Evolutionary conservation across 1,284 basidiomycete species (phyloP).

Genomic region (Boletellus sp.): DNA sequence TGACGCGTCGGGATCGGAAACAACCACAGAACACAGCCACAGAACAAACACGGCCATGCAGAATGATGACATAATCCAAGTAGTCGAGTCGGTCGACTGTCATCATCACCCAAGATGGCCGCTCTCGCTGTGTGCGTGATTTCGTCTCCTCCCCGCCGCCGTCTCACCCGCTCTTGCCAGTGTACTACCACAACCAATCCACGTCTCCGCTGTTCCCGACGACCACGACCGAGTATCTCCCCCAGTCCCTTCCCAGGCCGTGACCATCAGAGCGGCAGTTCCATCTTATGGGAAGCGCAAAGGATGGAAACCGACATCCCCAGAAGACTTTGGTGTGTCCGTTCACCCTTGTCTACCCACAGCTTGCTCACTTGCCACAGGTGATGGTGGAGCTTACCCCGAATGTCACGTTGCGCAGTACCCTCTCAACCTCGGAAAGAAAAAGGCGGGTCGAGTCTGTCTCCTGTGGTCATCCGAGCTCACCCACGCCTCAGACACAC

Average conservation of each 20-base stretch:
- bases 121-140: conserved; percentile 57
- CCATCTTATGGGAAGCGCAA: conserved; percentile 83
- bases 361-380: conserved; percentile 34
- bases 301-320: conserved; percentile 82
- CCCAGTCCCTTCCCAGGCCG: conserved; percentile 40
- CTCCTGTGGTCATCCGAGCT: neutral
- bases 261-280: conserved; percentile 53
- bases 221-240: conserved; percentile 52
- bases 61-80: conserved; percentile 15
- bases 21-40: conserved; percentile 23
- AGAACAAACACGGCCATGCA: conserved; percentile 25
- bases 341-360: neutral
- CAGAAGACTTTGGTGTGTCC: conserved; percentile 80
- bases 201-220: conserved; percentile 49
- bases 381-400: conserved; percentile 92
- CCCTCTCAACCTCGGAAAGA: conserved; percentile 91
- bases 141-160: neutral
- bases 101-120: conserved; percentile 43
- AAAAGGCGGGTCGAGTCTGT: conserved; percentile 55
- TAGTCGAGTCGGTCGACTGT: conserved; percentile 4
- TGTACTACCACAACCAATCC: conserved; percentile 64
- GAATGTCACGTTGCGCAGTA: conserved; percentile 98
- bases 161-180: conserved; percentile 32
- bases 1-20: conserved; percentile 24
- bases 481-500: conserved; percentile 54